A percentile compares a stretch with the other conserved stretches of the same genome.
Conservation (phyloP, 75 land plant species). For the Gnetum montanum region DNA sequence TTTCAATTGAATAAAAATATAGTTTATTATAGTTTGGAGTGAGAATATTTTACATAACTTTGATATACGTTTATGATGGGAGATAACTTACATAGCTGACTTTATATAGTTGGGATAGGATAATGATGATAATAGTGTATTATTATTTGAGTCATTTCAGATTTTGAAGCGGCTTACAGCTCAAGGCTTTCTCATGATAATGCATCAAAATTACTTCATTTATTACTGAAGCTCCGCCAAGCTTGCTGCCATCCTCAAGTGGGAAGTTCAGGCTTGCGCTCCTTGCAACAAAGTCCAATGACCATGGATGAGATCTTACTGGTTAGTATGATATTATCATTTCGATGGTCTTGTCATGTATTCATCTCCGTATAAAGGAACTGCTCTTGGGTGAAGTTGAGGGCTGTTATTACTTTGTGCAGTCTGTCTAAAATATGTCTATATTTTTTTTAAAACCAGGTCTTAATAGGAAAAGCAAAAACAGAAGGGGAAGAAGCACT, state of each 20-base stretch:
- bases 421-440: conserved; percentile 1
- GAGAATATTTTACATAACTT: too few species aligned
- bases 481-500: conserved; percentile 96
- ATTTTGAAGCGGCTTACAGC: conserved; percentile 19
- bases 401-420: too few species aligned
- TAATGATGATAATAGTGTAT: not conserved
- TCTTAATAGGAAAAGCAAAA: conserved; percentile 77
- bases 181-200: conserved; percentile 54
- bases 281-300: conserved; percentile 87
- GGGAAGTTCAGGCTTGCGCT: conserved; percentile 89
- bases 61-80: too few species aligned
- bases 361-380: too few species aligned
- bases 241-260: conserved; percentile 99
- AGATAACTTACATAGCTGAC: too few species aligned
- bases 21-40: too few species aligned
- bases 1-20: too few species aligned
- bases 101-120: too few species aligned
- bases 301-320: conserved; percentile 88
- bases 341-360: too few species aligned
- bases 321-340: too few species aligned
- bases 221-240: conserved; percentile 88
- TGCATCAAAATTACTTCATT: conserved; percentile 62
- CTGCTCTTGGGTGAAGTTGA: too few species aligned
- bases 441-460: conserved; percentile 27
- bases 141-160: conserved; percentile 23